Conservation (phyloP, 371 early-diverging fungal genomes). For the Mortierella sp. region DNA sequence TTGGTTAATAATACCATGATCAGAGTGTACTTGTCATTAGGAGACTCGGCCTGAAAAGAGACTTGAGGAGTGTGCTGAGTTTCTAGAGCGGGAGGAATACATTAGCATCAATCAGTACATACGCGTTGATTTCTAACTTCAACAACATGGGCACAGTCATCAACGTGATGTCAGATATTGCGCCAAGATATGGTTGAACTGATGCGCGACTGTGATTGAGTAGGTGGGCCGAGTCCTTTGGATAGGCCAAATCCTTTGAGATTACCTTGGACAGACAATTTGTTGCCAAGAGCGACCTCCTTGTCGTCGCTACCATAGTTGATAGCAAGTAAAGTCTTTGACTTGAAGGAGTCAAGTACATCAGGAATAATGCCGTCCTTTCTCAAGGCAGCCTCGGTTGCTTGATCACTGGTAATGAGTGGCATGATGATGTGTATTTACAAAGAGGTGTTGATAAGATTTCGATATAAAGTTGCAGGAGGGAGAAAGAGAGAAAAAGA, state of each 20-base stretch:
- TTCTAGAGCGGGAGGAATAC: slow-evolving; percentile 26
- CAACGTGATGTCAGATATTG: too few relatives aligned
- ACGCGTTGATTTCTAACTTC: too few relatives aligned
- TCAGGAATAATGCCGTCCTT: slow-evolving; percentile 63
- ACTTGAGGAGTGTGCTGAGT: slow-evolving; percentile 60
- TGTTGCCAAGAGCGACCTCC: slow-evolving; percentile 67
- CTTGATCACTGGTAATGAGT: slow-evolving; percentile 64
- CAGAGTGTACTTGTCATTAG: slow-evolving; percentile 66
- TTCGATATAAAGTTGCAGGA: neutral
- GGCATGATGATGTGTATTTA: slow-evolving; percentile 57
- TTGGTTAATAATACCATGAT: slow-evolving; percentile 59
- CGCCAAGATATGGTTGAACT: too few relatives aligned
- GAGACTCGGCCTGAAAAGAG: slow-evolving; percentile 60
- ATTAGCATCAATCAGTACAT: too few relatives aligned
- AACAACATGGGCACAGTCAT: too few relatives aligned
- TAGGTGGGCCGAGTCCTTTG: too few relatives aligned
- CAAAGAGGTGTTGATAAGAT: neutral
- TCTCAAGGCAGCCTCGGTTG: slow-evolving; percentile 59
- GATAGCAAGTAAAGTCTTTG: slow-evolving; percentile 60
- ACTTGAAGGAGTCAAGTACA: slow-evolving; percentile 59
- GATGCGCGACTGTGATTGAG: too few relatives aligned
- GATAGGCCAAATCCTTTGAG: too few relatives aligned
- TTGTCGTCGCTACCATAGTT: slow-evolving; percentile 59
- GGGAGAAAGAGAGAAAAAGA: neutral
- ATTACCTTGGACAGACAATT: slow-evolving; percentile 53